Evolutionary conservation across 768 basidiomycete species (phyloP).

Genomic region (Pholiota microspora): DNA sequence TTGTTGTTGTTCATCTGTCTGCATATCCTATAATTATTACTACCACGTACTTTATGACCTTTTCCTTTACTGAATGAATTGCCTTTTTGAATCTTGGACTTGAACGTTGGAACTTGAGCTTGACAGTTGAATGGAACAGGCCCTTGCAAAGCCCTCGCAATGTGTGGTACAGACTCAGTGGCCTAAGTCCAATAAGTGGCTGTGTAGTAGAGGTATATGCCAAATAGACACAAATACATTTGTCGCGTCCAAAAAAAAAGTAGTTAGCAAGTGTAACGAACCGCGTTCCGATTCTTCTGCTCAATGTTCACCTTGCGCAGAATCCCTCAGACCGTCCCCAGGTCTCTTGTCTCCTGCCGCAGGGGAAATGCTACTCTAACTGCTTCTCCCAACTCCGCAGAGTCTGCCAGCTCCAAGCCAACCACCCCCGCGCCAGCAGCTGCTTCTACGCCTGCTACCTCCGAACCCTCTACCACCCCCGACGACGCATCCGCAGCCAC

Average conservation of each 20-base stretch:
- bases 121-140: too few species aligned
- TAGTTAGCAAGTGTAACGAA: not conserved
- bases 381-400: conserved; percentile 2
- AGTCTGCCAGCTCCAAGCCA: conserved; percentile 10
- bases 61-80: not conserved
- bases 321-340: conserved; percentile 17
- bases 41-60: conserved; percentile 8
- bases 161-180: too few species aligned
- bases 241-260: conserved; percentile 21
- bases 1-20: conserved; percentile 9
- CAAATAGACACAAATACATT: conserved; percentile 12
- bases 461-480: too few species aligned
- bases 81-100: not conserved
- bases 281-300: not conserved
- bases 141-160: too few species aligned
- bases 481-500: conserved; percentile 8
- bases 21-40: conserved; percentile 16
- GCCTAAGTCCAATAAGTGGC: too few species aligned
- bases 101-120: too few species aligned
- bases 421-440: not conserved
- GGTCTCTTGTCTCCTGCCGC: conserved; percentile 14
- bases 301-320: conserved; percentile 29
- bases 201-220: not conserved
- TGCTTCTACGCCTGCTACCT: not conserved
- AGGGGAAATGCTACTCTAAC: conserved; percentile 25